Evolutionary conservation across 495 filamentous ascomycete genomes (phyloP).

Genomic region (Parmelia sp.): DNA sequence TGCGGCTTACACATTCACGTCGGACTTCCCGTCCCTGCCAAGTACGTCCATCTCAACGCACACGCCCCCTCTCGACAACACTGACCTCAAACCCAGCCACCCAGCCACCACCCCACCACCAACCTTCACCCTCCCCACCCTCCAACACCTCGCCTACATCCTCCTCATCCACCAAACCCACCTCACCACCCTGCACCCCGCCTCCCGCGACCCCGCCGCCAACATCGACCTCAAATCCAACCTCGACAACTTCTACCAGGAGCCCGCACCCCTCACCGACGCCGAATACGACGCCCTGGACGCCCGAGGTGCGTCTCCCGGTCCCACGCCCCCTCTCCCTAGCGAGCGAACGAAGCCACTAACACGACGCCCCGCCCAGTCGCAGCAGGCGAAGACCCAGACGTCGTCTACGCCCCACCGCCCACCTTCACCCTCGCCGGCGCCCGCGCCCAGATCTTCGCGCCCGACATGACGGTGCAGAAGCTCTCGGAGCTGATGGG

Average conservation of each 20-base stretch:
- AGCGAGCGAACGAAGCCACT: background rate
- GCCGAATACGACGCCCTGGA: slow-evolving; percentile 1
- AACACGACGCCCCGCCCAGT: background rate
- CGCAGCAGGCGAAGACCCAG: background rate
- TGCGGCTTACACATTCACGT: slow-evolving; percentile 29
- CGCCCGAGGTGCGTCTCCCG: background rate
- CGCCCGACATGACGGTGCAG: background rate
- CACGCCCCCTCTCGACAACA: no score
- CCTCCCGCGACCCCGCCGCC: slow-evolving; percentile 12
- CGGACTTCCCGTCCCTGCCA: slow-evolving; percentile 19
- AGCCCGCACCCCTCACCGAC: background rate
- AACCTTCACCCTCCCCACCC: slow-evolving; percentile 19
- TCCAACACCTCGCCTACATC: slow-evolving; percentile 28
- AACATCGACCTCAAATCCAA: slow-evolving; percentile 6
- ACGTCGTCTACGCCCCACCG: background rate
- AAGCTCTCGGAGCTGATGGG: slow-evolving; percentile 18
- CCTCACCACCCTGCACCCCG: slow-evolving; percentile 17
- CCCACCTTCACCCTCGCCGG: background rate
- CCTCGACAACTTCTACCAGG: slow-evolving; percentile 12
- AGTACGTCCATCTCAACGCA: background rate
- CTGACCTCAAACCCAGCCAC: background rate
- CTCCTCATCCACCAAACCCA: slow-evolving; percentile 23
- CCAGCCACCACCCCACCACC: slow-evolving; percentile 2
- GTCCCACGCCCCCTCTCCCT: no score
- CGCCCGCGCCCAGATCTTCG: slow-evolving; percentile 15